These are phyloP conservation scores for Sporisorium iseilematis-ciliati DNA, from an alignment of 1,284 basidiomycete genomes.

Conservation along the genomic window DNA sequence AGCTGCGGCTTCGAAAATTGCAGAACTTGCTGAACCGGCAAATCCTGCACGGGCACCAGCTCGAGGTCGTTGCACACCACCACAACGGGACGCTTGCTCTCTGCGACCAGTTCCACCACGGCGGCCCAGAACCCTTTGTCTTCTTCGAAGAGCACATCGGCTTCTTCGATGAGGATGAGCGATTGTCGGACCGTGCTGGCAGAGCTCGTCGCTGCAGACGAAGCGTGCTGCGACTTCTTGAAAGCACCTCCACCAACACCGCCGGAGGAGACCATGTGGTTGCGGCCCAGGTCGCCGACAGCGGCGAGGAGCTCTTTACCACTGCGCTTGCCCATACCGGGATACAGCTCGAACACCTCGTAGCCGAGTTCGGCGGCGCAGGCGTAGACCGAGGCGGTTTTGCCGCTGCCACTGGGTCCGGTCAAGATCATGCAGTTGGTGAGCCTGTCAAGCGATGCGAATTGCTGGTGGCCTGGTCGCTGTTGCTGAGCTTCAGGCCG, in stretches of 20 bases:
- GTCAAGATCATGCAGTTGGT: conserved; percentile 74
- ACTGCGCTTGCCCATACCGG: conserved; percentile 85
- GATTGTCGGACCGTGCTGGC: conserved; percentile 77
- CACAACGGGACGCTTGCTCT: conserved; percentile 63
- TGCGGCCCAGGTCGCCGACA: conserved; percentile 92
- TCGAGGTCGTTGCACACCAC: conserved; percentile 64
- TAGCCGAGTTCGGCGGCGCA: conserved; percentile 79
- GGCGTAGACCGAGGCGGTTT: conserved; percentile 67
- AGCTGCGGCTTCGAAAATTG: conserved; percentile 37
- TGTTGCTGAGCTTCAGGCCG: not conserved
- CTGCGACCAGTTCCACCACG: conserved; percentile 59
- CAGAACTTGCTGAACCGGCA: conserved; percentile 53
- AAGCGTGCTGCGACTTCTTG: conserved; percentile 6
- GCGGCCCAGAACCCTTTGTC: conserved; percentile 93
- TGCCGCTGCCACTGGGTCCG: conserved; percentile 75
- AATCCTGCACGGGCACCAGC: conserved; percentile 39
- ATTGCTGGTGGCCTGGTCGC: not conserved
- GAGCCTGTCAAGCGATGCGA: conserved; percentile 26
- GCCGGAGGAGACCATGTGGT: conserved; percentile 71
- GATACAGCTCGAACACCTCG: conserved; percentile 96
- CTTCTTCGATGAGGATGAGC: conserved; percentile 94
- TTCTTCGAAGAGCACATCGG: conserved; percentile 90
- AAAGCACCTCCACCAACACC: conserved; percentile 53
- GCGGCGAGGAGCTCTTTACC: conserved; percentile 82
- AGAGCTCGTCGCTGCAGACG: not conserved